Base-by-base conservation (phyloP, 305 asterid genomes). In the Ruellia speciosa region DNA sequence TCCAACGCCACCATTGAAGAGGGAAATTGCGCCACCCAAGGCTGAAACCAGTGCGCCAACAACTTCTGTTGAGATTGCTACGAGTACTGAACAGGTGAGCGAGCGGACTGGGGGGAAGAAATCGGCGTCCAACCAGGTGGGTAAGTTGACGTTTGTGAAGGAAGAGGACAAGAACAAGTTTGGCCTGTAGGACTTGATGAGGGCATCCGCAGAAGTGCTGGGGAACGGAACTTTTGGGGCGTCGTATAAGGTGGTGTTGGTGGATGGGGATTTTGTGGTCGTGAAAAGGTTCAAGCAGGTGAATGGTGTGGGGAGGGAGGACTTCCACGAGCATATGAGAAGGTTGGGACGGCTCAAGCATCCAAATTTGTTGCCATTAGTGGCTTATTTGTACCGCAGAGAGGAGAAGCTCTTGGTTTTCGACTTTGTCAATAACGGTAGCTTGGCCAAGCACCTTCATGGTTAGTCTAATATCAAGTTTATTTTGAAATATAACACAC, bases 191-290 rank as follows among this genome's bases (percentile, higher is more conserved):
- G 97, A 90, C 66, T 31, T 90, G 83, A 90, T 90, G 97, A 81
- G 87, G 67, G 97, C 97, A 0, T 89, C 96, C 0, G 97, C 97
- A 2, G 96, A 90, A 63, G 88, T 90, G 24, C 73, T 90, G 40
- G 97, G 97, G n/a, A 78, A 79, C 43, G 95, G 97, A 0, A 78
- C 66, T 48, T 70, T 90, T 18, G 97, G 97, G 47, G 93, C 97
- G 0, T 82, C 96, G 0, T 90, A 87, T 69, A 90, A 81, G 72
- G 96, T 95, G 0, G 79, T 75, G 17, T 54, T 90, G 74, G 83
- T 70, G 18, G 89, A 87, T 33, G 95, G 95, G 3, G 70, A 81
- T 69, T 74, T 90, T 11, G 75, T 90, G 3, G 97, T 90, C 34
- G 97, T 90, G 43, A 90, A 90, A 73, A 83, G 97, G 54, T 70